Evolutionary conservation across 2,329 filamentous ascomycete species (phyloP).

Genomic region (Colletotrichum incanum): DNA sequence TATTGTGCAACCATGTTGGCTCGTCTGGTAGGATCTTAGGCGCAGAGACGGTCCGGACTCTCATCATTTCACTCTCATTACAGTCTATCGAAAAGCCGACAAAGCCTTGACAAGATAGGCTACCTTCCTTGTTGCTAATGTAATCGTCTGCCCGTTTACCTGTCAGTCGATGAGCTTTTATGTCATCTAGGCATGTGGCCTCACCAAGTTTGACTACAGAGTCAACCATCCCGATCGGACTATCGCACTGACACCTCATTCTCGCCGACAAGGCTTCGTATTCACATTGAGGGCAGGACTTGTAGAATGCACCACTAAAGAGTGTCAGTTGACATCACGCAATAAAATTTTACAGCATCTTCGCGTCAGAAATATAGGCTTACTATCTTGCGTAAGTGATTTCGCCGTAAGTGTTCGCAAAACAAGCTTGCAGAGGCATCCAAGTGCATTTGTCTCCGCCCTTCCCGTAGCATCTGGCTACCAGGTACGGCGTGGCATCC

Average conservation of each 20-base stretch:
- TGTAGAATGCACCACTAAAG: neutral
- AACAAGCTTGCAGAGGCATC: slow-evolving; percentile 3
- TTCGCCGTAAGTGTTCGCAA: neutral
- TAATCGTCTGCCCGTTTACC: neutral
- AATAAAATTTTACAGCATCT: neutral
- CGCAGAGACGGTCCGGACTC: neutral
- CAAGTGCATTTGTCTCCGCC: neutral
- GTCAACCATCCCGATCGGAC: neutral
- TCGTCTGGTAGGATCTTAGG: neutral
- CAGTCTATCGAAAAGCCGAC: neutral
- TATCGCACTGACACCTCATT: neutral
- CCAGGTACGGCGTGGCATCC: neutral
- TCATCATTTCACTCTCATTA: neutral
- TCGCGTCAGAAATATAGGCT: neutral
- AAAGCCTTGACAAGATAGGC: neutral
- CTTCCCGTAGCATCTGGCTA: neutral
- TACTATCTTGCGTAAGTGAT: neutral
- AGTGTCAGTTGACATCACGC: neutral
- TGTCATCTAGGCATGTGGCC: neutral
- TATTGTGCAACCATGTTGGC: neutral
- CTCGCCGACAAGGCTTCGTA: neutral
- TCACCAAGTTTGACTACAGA: neutral
- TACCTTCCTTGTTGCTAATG: neutral
- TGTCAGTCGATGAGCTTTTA: neutral
- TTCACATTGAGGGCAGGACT: neutral